Evolutionary conservation across 306 rosid species (phyloP).

Genomic region (Prunus mira): DNA sequence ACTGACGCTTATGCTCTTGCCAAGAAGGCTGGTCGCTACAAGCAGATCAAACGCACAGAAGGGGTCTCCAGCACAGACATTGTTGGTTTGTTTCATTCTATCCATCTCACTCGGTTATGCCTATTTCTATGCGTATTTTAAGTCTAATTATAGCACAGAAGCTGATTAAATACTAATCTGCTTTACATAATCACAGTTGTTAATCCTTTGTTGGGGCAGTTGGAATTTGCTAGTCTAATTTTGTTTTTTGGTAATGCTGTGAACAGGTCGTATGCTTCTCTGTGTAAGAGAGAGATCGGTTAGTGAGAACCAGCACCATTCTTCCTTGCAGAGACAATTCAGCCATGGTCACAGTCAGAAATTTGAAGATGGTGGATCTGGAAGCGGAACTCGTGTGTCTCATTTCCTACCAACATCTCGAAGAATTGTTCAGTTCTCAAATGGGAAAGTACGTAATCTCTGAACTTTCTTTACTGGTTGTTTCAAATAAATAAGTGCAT

Average conservation of each 20-base stretch:
- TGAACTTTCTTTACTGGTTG: neutral
- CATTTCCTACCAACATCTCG: slow-evolving; percentile 64
- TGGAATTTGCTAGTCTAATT: neutral
- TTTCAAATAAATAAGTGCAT: neutral
- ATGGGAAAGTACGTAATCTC: slow-evolving; percentile 40
- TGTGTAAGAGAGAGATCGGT: slow-evolving; percentile 84
- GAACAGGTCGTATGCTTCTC: slow-evolving; percentile 93
- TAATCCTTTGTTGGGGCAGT: neutral
- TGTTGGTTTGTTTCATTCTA: slow-evolving; percentile 40
- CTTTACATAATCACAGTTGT: neutral
- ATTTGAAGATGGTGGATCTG: slow-evolving; percentile 64
- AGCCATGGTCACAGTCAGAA: slow-evolving; percentile 84
- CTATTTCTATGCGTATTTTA: neutral
- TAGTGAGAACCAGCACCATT: slow-evolving; percentile 48
- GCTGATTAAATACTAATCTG: neutral
- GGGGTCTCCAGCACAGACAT: slow-evolving; percentile 66
- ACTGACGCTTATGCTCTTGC: slow-evolving; percentile 65
- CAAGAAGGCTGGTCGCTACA: slow-evolving; percentile 64
- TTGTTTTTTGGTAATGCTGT: slow-evolving; percentile 22
- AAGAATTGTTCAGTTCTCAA: slow-evolving; percentile 59
- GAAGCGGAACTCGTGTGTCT: slow-evolving; percentile 60
- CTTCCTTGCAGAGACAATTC: slow-evolving; percentile 63
- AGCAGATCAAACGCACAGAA: slow-evolving; percentile 66
- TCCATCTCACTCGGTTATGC: neutral
- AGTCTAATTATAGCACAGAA: neutral